phyloP scores from a whole-genome alignment of 192 early-diverging fungal genomes.

The Mortierella alpina region DNA sequence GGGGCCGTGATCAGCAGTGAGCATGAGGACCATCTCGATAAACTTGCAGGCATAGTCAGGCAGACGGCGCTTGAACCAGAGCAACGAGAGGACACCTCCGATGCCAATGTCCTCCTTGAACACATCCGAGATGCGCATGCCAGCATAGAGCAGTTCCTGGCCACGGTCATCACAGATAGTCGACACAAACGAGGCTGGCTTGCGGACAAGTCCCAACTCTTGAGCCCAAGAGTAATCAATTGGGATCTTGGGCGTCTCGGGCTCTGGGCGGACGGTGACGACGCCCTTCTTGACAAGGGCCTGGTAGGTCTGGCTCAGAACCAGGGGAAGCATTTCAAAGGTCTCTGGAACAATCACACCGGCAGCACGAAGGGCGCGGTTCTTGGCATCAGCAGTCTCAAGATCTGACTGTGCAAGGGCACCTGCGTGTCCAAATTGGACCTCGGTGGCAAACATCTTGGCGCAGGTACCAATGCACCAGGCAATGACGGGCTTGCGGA shows the following conservation, averaged over 20 bases:
- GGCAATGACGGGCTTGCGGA: constrained; percentile 98
- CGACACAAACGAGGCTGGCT: constrained; percentile 97
- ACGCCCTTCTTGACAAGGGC: constrained; percentile 78
- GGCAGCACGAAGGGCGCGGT: constrained; percentile 83
- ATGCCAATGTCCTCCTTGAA: constrained; percentile 99
- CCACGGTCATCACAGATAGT: constrained; percentile 99
- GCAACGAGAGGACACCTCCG: constrained; percentile 94
- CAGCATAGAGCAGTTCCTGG: constrained; percentile 97
- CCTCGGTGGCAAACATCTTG: constrained; percentile 98
- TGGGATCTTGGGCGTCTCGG: constrained; percentile 97
- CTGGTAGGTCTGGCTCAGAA: constrained; percentile 81
- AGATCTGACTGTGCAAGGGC: constrained; percentile 94
- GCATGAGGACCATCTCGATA: constrained; percentile 99
- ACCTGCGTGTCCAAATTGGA: constrained; percentile 99
- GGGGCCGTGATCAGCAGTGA: constrained; percentile 99
- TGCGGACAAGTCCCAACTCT: constrained; percentile 97
- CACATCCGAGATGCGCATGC: constrained; percentile 98
- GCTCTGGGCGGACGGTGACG: constrained; percentile 82
- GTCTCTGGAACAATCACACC: constrained; percentile 95
- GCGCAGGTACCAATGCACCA: constrained; percentile 99
- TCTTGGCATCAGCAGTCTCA: constrained; percentile 98
- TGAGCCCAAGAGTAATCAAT: constrained; percentile 99
- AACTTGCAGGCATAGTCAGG: constrained; percentile 96
- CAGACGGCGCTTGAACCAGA: constrained; percentile 99
- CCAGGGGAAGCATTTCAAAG: constrained; percentile 92